These are phyloP conservation scores for Rhytidhysteron rufulum DNA, from an alignment of 2,329 filamentous ascomycete species.

Conservation along the genomic window DNA sequence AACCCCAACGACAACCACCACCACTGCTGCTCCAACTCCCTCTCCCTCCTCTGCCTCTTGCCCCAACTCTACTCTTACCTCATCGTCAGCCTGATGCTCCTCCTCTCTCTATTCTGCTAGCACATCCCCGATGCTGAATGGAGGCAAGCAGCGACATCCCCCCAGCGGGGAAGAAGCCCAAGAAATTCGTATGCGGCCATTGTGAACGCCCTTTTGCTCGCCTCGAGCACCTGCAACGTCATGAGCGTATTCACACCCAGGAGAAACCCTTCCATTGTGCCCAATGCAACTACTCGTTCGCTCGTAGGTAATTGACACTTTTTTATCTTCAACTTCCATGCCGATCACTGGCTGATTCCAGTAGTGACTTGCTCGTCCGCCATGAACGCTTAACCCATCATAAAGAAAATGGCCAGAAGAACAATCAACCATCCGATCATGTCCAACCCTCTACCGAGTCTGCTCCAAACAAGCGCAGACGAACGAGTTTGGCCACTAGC, in stretches of 20 bases:
- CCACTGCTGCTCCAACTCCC: too few relatives aligned
- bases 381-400: constrained; percentile 39
- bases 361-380: constrained; percentile 38
- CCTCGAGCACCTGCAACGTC: constrained; percentile 39
- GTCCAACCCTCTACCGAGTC: constrained; percentile 12
- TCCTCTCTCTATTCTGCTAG: neutral
- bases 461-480: constrained; percentile 21
- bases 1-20: too few relatives aligned
- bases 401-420: constrained; percentile 16
- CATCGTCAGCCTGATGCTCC: neutral
- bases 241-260: constrained; percentile 35
- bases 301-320: constrained; percentile 32
- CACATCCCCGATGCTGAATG: constrained; percentile 10
- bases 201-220: constrained; percentile 34
- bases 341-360: constrained; percentile 7
- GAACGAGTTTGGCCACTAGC: constrained; percentile 20
- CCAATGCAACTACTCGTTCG: constrained; percentile 40
- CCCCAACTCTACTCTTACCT: neutral
- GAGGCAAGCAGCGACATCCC: constrained; percentile 16
- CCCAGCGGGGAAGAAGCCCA: constrained; percentile 29
- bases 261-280: constrained; percentile 39
- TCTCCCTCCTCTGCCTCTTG: neutral
- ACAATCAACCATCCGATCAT: constrained; percentile 5
- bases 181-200: constrained; percentile 30
- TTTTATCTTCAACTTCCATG: neutral